Evolutionary conservation across 2,329 filamentous ascomycete genomes (phyloP).

Genomic region (Westerdykella aurantiaca): DNA sequence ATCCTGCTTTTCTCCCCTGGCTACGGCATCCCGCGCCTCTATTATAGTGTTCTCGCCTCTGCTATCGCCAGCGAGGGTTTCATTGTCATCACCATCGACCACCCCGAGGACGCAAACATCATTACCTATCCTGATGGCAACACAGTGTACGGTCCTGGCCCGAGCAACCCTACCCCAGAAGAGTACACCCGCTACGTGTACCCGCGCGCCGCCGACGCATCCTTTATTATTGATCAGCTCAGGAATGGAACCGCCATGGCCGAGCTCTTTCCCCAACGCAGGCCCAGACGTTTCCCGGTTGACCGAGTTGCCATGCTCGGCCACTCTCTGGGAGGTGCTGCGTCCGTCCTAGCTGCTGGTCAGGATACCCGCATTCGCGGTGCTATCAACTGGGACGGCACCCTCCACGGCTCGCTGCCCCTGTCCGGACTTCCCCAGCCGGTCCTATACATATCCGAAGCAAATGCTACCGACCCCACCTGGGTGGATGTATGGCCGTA

Average conservation of each 20-base stretch:
- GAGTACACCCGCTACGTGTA: constrained; percentile 6
- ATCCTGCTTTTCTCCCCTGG: constrained; percentile 43
- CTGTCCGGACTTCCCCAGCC: constrained; percentile 13
- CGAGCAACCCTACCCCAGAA: constrained; percentile 2
- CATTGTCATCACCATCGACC: constrained; percentile 46
- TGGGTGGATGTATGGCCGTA: too few relatives aligned
- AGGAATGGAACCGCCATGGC: constrained; percentile 16
- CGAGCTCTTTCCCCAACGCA: constrained; percentile 10
- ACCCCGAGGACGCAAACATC: constrained; percentile 43
- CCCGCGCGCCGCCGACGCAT: constrained; percentile 14
- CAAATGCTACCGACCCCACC: constrained; percentile 2
- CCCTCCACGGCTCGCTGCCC: constrained; percentile 11
- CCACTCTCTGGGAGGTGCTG: constrained; percentile 18
- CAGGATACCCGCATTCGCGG: constrained; percentile 16
- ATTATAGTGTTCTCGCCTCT: constrained; percentile 41
- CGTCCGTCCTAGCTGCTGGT: constrained; percentile 11
- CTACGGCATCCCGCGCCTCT: constrained; percentile 36
- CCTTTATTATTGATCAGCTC: constrained; percentile 19
- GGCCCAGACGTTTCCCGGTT: constrained; percentile 7
- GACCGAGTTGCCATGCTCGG: constrained; percentile 16
- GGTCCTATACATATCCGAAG: constrained; percentile 14
- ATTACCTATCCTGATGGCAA: constrained; percentile 44
- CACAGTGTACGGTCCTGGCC: constrained; percentile 6
- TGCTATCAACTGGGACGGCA: constrained; percentile 17
- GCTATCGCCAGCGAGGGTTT: constrained; percentile 46